Evolutionary conservation across 83 land plant species (phyloP).

Genomic region (Picea abies): DNA sequence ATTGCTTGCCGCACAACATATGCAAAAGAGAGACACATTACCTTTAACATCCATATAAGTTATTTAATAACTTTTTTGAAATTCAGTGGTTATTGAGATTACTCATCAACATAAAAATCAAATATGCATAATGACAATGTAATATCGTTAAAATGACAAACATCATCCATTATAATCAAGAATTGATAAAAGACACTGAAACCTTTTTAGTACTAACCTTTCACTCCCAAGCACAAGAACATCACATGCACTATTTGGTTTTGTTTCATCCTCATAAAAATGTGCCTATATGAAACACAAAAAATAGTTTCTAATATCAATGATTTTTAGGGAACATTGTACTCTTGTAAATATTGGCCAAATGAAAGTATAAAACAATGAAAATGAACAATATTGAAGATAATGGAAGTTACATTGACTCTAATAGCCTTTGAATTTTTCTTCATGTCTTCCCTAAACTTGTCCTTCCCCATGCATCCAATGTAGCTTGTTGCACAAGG

Average conservation of each 20-base stretch:
- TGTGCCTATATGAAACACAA: conserved; percentile 54
- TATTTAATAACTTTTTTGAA: too few species aligned
- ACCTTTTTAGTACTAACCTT: conserved; percentile 48
- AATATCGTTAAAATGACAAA: too few species aligned
- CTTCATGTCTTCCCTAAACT: conserved; percentile 92
- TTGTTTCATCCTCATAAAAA: conserved; percentile 34
- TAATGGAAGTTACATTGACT: conserved; percentile 59
- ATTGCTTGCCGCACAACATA: too few species aligned
- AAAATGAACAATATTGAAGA: conserved; percentile 1
- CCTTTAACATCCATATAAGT: too few species aligned
- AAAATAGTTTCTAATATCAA: background rate
- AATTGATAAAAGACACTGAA: background rate
- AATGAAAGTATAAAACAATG: too few species aligned
- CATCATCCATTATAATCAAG: too few species aligned
- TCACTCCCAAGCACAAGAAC: conserved; percentile 96
- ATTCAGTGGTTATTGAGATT: too few species aligned
- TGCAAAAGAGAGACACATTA: too few species aligned
- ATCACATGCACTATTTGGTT: conserved; percentile 96
- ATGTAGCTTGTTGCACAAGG: conserved; percentile 96
- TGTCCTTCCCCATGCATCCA: conserved; percentile 98
- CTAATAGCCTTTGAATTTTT: conserved; percentile 69
- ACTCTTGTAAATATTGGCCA: background rate
- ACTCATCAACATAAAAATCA: too few species aligned
- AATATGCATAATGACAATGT: too few species aligned
- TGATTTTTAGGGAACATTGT: background rate